Base-by-base conservation (phyloP, 2,329 filamentous ascomycete genomes). In the Exophiala oligosperma region DNA sequence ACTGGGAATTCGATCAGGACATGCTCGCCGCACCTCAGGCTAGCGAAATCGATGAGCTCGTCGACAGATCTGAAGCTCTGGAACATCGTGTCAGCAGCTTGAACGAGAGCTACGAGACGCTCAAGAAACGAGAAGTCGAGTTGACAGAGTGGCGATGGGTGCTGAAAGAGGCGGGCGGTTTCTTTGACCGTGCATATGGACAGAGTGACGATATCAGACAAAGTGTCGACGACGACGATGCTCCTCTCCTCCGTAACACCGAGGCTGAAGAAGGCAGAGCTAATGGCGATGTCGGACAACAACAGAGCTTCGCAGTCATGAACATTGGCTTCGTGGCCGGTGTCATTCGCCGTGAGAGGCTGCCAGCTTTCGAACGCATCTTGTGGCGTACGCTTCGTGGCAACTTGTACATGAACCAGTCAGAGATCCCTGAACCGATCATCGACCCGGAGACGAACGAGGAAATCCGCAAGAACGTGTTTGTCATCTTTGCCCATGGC, bases 331-430 rank as follows among this genome's bases (percentile, higher is more conserved):
- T 99, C 70, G 93, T 99, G 53, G 90, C 94, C 54, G 94, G 94
- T 76, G 94, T 97, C 68, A 97, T 99, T 68, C 85, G 90, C 38
- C 86, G 94, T 54, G 93, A 97, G 71, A 87, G 93, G 51, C 93
- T 99, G 60, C 92, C 88, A 12, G 90, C 93, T 26, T 99, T 99
- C 72, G 95, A 99, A 79, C 89, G 94, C 59, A 99, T 99, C 67
- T 82, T 99, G 52, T 99, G 94, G 94, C 87, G 94, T 70, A 97
- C 95, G 0, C 85, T 99, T 43, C 91, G 94, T 74, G 94, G 94
- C 69, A 99, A 99, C 76, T 80, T 99, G 64, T 99, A 97, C 82
- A 99, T 99, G 94, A 99, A 99, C 77, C 95, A 99, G 80, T 93
- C 93, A 41, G 94, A 99, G 81, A 99, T 99, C 62, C 88, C 92